Evolutionary conservation across 2,329 filamentous ascomycete genomes (phyloP).

Genomic region (Diplodia scrobiculata): DNA sequence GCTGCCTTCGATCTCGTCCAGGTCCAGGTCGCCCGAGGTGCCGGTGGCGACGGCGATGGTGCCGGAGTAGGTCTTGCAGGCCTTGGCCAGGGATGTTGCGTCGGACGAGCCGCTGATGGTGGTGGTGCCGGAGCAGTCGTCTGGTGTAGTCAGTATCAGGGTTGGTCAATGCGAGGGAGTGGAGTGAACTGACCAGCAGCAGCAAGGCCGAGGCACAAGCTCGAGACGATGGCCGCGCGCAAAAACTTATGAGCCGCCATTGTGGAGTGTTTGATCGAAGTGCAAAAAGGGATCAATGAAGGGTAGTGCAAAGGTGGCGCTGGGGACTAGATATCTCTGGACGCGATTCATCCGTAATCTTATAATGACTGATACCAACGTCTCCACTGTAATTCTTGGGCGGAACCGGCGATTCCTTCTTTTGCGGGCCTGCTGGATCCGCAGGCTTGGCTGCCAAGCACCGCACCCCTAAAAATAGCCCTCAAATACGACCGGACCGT

Average conservation of each 20-base stretch:
- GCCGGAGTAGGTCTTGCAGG: constrained; percentile 16
- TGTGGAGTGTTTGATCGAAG: background rate
- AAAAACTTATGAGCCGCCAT: constrained; percentile 2
- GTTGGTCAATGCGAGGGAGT: background rate
- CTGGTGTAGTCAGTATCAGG: constrained; percentile 3
- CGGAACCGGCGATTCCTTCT: background rate
- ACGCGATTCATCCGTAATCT: constrained; percentile 1
- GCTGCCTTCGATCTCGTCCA: constrained; percentile 5
- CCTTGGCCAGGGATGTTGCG: constrained; percentile 12
- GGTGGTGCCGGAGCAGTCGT: constrained; percentile 16
- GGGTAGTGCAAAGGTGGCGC: background rate
- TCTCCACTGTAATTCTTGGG: constrained; percentile 12
- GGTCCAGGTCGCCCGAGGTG: background rate
- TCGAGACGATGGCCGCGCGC: constrained; percentile 8
- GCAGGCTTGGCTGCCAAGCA: constrained; percentile 16
- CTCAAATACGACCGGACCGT: background rate
- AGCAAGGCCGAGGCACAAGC: constrained; percentile 12
- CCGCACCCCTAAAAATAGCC: constrained; percentile 1
- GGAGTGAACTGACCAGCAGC: constrained; percentile 1
- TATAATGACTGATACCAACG: constrained; percentile 16
- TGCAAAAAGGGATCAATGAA: background rate
- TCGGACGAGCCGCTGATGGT: background rate
- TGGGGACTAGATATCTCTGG: constrained; percentile 2
- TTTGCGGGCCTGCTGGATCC: background rate
- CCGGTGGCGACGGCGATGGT: constrained; percentile 6